Evolutionary conservation across 495 filamentous ascomycete species (phyloP).

Genomic region (Penicillium diatomitis): DNA sequence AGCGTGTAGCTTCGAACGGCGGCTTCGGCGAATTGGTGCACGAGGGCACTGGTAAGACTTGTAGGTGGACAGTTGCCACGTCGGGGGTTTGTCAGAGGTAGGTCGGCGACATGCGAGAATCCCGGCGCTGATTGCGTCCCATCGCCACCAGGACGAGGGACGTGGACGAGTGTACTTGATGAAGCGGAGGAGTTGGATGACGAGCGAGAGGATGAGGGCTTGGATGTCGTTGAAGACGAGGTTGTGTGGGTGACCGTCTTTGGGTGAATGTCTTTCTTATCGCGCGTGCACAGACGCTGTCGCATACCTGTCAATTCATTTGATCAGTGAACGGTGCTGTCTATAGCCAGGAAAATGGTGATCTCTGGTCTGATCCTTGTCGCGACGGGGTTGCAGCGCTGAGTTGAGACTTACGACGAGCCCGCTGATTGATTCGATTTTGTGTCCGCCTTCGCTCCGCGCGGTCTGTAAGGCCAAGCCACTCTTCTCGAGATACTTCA

Average conservation of each 20-base stretch:
- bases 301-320: neutral
- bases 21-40: constrained; percentile 17
- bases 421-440: constrained; percentile 38
- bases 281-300: constrained; percentile 5
- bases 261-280: constrained; percentile 7
- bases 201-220: too few relatives aligned
- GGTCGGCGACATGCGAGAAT: too few relatives aligned
- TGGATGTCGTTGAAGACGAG: neutral
- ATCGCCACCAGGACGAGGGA: too few relatives aligned
- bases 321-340: too few relatives aligned
- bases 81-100: too few relatives aligned
- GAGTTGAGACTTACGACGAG: constrained; percentile 17
- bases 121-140: too few relatives aligned
- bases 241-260: constrained; percentile 7
- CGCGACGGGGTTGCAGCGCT: too few relatives aligned
- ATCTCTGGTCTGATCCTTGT: too few relatives aligned
- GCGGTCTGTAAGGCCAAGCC: constrained; percentile 28
- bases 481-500: constrained; percentile 19
- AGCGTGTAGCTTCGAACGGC: constrained; percentile 23
- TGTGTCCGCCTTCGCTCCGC: constrained; percentile 32
- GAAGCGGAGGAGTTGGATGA: neutral
- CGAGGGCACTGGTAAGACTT: neutral
- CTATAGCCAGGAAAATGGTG: too few relatives aligned
- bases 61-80: neutral
- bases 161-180: constrained; percentile 1